A percentile compares a stretch with the other conserved stretches of the same genome.
Evolutionary conservation across 2,329 filamentous ascomycete species (phyloP).

Genomic region (Neonectria ditissima): DNA sequence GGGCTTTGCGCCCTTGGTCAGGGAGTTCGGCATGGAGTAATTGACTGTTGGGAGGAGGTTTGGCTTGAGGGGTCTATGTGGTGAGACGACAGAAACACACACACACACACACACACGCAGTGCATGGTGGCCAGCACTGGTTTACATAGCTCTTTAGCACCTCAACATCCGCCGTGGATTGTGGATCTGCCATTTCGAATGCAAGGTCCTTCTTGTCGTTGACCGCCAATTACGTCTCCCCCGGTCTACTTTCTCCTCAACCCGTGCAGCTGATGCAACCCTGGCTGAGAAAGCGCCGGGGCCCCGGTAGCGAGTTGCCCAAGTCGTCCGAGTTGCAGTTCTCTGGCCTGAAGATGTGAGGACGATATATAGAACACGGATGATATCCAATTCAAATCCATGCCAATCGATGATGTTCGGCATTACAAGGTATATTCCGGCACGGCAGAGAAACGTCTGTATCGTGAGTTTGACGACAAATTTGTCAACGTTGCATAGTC

Average conservation of each 20-base stretch:
- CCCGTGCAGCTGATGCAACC: neutral
- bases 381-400: no score
- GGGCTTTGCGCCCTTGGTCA: slow-evolving; percentile 4
- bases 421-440: no score
- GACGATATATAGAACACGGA: no score
- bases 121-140: neutral
- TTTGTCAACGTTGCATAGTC: neutral
- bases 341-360: neutral
- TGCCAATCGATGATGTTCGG: no score
- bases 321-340: no score
- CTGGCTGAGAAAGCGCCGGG: neutral
- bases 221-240: neutral
- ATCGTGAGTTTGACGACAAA: neutral
- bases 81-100: no score
- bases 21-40: neutral
- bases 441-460: no score
- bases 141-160: neutral
- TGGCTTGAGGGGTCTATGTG: neutral
- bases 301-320: neutral
- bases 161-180: neutral
- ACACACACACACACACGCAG: no score
- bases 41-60: neutral
- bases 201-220: neutral
- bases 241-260: neutral
- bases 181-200: neutral